Conservation (phyloP, 2,329 filamentous ascomycete genomes). For the Penicillium palitans region DNA sequence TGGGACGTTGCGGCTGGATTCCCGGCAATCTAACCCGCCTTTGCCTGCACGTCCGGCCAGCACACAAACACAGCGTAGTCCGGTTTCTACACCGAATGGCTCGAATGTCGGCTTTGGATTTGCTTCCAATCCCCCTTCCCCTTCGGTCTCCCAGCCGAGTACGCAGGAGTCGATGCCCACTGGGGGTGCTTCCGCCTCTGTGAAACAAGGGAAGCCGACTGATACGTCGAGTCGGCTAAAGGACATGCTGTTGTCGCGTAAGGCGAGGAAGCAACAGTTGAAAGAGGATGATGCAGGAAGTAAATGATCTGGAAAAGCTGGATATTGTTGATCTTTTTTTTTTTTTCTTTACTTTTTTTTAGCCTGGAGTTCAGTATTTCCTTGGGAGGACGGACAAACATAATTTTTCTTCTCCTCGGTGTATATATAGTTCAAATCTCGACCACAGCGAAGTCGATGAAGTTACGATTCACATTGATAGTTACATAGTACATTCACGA, state of each 20-base stretch:
- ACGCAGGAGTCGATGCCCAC: conserved; percentile 16
- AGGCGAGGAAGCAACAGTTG: conserved; percentile 18
- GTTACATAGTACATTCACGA: background rate
- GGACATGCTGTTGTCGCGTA: conserved; percentile 21
- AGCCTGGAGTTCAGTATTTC: background rate
- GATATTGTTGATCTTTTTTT: background rate
- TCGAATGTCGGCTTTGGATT: background rate
- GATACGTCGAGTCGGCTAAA: conserved; percentile 17
- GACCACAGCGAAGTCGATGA: background rate
- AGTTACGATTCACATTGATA: background rate
- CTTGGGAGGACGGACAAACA: background rate
- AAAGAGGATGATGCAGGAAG: conserved; percentile 6
- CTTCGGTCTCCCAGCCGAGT: conserved; percentile 13
- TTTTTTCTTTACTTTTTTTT: background rate
- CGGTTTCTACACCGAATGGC: background rate
- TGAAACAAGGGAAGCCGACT: conserved; percentile 15
- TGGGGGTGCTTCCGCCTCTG: background rate
- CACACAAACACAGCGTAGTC: conserved; percentile 4
- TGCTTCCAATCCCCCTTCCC: background rate
- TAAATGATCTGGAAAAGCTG: background rate
- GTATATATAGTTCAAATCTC: background rate
- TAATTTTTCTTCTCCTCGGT: background rate
- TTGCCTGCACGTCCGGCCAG: conserved; percentile 4
- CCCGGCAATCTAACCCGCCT: background rate
- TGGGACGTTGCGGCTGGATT: background rate